phyloP scores from a whole-genome alignment of 495 filamentous ascomycete species.

The Apodospora peruviana region DNA sequence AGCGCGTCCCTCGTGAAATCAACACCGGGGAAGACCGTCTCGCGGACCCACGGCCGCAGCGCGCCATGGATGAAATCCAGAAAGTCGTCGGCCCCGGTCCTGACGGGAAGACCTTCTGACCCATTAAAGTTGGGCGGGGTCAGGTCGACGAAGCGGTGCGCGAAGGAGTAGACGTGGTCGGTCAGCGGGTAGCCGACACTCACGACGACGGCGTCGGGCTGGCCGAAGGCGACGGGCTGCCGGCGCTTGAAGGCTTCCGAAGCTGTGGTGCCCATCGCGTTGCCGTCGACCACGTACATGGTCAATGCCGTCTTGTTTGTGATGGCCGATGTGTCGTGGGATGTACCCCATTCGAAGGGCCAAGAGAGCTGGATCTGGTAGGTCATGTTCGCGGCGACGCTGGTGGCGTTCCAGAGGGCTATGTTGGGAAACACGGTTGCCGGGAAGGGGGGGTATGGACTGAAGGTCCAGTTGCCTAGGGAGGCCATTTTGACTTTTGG shows the following conservation, averaged over 20 bases:
- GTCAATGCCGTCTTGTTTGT: slow-evolving; percentile 11
- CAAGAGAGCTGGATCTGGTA: slow-evolving; percentile 17
- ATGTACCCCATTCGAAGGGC: slow-evolving; percentile 12
- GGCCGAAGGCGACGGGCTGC: slow-evolving; percentile 3
- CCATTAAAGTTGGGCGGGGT: neutral
- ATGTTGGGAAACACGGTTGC: slow-evolving; percentile 15
- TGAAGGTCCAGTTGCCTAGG: slow-evolving; percentile 12
- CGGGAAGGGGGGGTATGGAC: slow-evolving; percentile 12
- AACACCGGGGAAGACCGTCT: slow-evolving; percentile 11
- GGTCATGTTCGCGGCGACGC: slow-evolving; percentile 3
- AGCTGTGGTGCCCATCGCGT: slow-evolving; percentile 19
- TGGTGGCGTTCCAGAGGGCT: slow-evolving; percentile 14
- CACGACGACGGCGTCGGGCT: slow-evolving; percentile 20
- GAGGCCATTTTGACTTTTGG: slow-evolving; percentile 8
- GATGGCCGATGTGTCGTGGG: neutral
- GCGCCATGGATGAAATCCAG: slow-evolving; percentile 9
- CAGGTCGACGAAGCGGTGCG: slow-evolving; percentile 14
- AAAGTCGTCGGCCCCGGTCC: slow-evolving; percentile 13
- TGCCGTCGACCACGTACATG: slow-evolving; percentile 23
- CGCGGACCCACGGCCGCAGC: slow-evolving; percentile 15
- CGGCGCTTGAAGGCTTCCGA: slow-evolving; percentile 19
- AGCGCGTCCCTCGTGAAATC: slow-evolving; percentile 16
- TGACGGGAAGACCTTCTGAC: neutral
- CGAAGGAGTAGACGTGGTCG: slow-evolving; percentile 12
- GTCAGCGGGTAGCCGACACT: slow-evolving; percentile 24